These are phyloP conservation scores for Trametes pubescens DNA, from an alignment of 1,284 basidiomycete genomes.

Conservation along the genomic window DNA sequence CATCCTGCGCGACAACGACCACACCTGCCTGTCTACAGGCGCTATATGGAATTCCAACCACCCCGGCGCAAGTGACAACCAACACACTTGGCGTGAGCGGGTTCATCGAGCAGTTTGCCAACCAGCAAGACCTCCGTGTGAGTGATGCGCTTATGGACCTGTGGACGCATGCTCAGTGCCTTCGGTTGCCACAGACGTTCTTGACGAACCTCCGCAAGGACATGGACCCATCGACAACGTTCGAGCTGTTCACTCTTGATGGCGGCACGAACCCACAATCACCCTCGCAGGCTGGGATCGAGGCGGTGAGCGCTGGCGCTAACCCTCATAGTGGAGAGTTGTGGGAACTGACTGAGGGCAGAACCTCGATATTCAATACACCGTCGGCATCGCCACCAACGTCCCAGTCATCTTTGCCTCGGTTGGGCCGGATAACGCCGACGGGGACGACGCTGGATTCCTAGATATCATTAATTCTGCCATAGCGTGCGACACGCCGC, in stretches of 20 bases:
- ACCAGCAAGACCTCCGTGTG: slow-evolving; percentile 55
- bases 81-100: slow-evolving; percentile 65
- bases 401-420: slow-evolving; percentile 32
- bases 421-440: slow-evolving; percentile 28
- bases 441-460: slow-evolving; percentile 26
- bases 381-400: slow-evolving; percentile 65
- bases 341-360: neutral
- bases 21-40: slow-evolving; percentile 63
- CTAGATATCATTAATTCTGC: slow-evolving; percentile 29
- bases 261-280: slow-evolving; percentile 50
- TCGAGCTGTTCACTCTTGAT: slow-evolving; percentile 55
- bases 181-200: slow-evolving; percentile 32
- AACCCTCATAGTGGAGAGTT: too few species aligned
- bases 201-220: slow-evolving; percentile 42
- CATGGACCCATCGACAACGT: slow-evolving; percentile 41
- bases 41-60: slow-evolving; percentile 59
- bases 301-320: slow-evolving; percentile 49
- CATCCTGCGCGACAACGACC: slow-evolving; percentile 50
- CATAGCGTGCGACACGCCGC: slow-evolving; percentile 58
- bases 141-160: neutral
- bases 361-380: slow-evolving; percentile 71
- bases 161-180: neutral
- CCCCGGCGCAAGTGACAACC: slow-evolving; percentile 47
- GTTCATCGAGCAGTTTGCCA: slow-evolving; percentile 62
- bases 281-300: slow-evolving; percentile 45